Evolutionary conservation across 2,329 filamentous ascomycete species (phyloP).

Genomic region (Colletotrichum nymphaeae): DNA sequence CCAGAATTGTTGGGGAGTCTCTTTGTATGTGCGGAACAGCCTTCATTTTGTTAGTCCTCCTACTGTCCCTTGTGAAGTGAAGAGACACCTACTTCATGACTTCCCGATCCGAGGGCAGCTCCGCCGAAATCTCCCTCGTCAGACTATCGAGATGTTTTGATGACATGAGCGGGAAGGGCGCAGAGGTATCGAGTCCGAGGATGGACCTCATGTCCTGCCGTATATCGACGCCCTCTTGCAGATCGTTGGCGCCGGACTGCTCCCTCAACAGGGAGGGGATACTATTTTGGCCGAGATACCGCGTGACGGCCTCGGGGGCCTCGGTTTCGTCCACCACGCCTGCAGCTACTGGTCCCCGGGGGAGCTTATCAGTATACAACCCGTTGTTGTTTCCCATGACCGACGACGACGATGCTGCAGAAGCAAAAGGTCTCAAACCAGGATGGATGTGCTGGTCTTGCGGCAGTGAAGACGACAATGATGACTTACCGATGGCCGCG

Average conservation of each 20-base stretch:
- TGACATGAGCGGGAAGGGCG: constrained; percentile 76
- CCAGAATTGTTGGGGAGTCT: constrained; percentile 76
- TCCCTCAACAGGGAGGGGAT: constrained; percentile 74
- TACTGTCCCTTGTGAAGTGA: neutral
- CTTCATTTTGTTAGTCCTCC: constrained; percentile 47
- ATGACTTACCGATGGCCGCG: constrained; percentile 48
- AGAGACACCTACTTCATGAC: constrained; percentile 70
- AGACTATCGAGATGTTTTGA: constrained; percentile 69
- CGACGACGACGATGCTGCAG: constrained; percentile 1
- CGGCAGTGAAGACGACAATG: constrained; percentile 16
- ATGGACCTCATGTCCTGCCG: constrained; percentile 75
- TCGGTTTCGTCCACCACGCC: constrained; percentile 63
- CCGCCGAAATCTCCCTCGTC: constrained; percentile 69
- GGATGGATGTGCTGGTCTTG: neutral
- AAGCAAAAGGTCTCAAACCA: constrained; percentile 9
- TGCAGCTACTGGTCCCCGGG: constrained; percentile 45
- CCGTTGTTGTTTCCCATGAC: constrained; percentile 20
- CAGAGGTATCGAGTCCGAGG: constrained; percentile 72
- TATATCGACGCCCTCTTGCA: constrained; percentile 66
- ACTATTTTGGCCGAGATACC: constrained; percentile 75
- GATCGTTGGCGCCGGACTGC: constrained; percentile 65
- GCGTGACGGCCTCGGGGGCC: constrained; percentile 59
- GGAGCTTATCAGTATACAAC: constrained; percentile 28
- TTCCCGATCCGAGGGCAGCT: constrained; percentile 73
- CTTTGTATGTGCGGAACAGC: constrained; percentile 74